Percentiles rank a stretch among this genome's conserved stretches.
These are phyloP conservation scores for Colletotrichum sp. DNA, from an alignment of 2,329 filamentous ascomycete species.

Conservation along the genomic window DNA sequence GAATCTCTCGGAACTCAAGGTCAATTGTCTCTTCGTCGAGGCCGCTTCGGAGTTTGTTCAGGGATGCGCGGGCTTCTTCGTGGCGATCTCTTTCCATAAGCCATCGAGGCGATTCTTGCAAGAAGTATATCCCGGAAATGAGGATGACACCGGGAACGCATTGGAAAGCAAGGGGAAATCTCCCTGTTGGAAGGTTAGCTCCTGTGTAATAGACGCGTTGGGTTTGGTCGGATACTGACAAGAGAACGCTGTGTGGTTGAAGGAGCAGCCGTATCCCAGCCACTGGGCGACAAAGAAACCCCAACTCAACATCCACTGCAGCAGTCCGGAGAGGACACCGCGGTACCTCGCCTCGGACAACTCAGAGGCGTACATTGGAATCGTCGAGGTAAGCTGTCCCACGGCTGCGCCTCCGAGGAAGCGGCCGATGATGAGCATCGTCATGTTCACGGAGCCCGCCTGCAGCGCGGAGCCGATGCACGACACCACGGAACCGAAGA, in stretches of 20 bases:
- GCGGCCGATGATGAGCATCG: conserved; percentile 54
- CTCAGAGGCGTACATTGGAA: conserved; percentile 51
- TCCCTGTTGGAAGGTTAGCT: conserved; percentile 19
- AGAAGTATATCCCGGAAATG: conserved; percentile 26
- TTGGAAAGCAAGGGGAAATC: conserved; percentile 35
- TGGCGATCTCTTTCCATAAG: conserved; percentile 39
- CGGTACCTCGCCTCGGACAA: conserved; percentile 41
- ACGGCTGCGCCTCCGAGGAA: conserved; percentile 53
- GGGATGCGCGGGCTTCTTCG: conserved; percentile 34
- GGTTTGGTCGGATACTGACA: conserved; percentile 27
- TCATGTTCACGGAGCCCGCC: conserved; percentile 32
- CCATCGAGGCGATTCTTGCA: conserved; percentile 28
- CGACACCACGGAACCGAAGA: conserved; percentile 33
- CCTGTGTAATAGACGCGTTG: not conserved
- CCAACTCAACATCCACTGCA: conserved; percentile 49
- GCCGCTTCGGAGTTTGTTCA: conserved; percentile 35
- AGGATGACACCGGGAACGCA: conserved; percentile 28
- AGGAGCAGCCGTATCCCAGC: conserved; percentile 35
- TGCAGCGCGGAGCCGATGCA: conserved; percentile 33
- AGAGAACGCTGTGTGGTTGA: conserved; percentile 28
- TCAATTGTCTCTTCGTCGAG: conserved; percentile 37
- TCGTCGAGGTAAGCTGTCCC: conserved; percentile 48
- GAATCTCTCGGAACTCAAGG: conserved; percentile 43
- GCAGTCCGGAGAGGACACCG: conserved; percentile 41
- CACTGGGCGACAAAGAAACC: conserved; percentile 43